phyloP scores from a whole-genome alignment of 2,329 filamentous ascomycete species.

The Neoarthrinium moseri region DNA sequence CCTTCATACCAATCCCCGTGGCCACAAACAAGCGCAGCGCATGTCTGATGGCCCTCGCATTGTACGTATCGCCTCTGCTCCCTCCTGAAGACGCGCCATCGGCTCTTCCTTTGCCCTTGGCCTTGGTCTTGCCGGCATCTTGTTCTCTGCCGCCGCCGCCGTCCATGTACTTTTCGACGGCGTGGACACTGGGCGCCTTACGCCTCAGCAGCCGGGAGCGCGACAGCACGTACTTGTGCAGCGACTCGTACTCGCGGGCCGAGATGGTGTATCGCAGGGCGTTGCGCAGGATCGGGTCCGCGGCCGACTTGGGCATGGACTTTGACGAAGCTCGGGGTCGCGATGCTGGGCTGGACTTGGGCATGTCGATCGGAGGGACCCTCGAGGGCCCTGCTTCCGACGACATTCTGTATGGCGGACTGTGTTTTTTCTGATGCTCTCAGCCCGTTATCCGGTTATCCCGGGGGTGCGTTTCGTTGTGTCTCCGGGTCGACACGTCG shows the following conservation, averaged over 20 bases:
- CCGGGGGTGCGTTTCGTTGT: too few species aligned
- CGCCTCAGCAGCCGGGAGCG: constrained; percentile 60
- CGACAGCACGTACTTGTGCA: constrained; percentile 81
- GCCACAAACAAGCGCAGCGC: constrained; percentile 69
- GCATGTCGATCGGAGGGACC: not conserved
- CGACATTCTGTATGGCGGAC: not conserved
- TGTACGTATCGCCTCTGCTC: constrained; percentile 60
- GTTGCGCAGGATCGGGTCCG: constrained; percentile 77
- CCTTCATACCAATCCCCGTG: constrained; percentile 62
- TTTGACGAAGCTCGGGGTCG: constrained; percentile 3
- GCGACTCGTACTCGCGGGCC: constrained; percentile 78
- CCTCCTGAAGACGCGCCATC: constrained; percentile 14
- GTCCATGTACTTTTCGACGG: constrained; percentile 54
- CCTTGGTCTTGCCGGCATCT: constrained; percentile 26
- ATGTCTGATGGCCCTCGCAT: constrained; percentile 68
- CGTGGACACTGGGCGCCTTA: constrained; percentile 53
- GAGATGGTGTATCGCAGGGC: constrained; percentile 84
- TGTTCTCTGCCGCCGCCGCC: constrained; percentile 26
- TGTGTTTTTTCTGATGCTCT: not conserved
- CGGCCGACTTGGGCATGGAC: constrained; percentile 20
- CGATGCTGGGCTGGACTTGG: not conserved
- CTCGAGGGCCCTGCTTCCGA: not conserved
- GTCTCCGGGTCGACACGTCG: too few species aligned
- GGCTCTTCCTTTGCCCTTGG: constrained; percentile 24
- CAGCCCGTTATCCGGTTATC: too few species aligned